Conservation (phyloP, 2,329 filamentous ascomycete genomes). For the Xylariales sp. region DNA sequence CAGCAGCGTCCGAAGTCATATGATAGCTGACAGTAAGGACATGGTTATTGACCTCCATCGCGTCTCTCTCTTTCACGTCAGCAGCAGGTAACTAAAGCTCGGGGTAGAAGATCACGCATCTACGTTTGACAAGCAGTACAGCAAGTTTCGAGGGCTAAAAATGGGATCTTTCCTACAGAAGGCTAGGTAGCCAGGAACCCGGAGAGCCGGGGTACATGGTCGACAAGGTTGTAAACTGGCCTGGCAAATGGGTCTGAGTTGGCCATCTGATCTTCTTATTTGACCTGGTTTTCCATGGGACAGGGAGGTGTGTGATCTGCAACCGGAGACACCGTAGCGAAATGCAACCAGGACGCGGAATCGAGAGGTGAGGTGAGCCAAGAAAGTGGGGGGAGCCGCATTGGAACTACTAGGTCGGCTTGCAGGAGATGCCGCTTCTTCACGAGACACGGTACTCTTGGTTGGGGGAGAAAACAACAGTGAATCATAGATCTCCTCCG, state of each 20-base stretch:
- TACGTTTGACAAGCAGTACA: conserved; percentile 29
- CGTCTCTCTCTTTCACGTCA: conserved; percentile 15
- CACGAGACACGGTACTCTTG: conserved; percentile 2
- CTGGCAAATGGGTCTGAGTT: conserved; percentile 19
- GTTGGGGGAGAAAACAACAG: conserved; percentile 1
- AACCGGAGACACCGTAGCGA: conserved; percentile 44
- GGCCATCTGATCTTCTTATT: conserved; percentile 44
- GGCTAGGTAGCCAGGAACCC: conserved; percentile 22
- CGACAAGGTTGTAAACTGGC: conserved; percentile 34
- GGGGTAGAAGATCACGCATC: conserved; percentile 40
- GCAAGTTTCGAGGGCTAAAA: conserved; percentile 23
- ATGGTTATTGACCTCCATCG: conserved; percentile 19
- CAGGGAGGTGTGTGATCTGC: conserved; percentile 48
- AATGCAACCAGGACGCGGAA: conserved; percentile 39
- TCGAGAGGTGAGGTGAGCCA: conserved; percentile 31
- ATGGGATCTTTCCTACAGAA: conserved; percentile 29
- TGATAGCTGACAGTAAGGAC: conserved; percentile 26
- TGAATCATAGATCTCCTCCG: conserved; percentile 23
- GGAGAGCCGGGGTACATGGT: conserved; percentile 42
- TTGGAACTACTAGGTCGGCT: conserved; percentile 32
- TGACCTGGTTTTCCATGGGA: conserved; percentile 38
- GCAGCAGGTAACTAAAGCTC: conserved; percentile 5
- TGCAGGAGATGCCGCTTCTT: conserved; percentile 31
- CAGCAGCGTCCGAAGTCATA: conserved; percentile 39
- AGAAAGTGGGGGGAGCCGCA: conserved; percentile 39